Base-by-base conservation (phyloP, 805 yeast genomes). In the Saccharomycopsis sp. region DNA sequence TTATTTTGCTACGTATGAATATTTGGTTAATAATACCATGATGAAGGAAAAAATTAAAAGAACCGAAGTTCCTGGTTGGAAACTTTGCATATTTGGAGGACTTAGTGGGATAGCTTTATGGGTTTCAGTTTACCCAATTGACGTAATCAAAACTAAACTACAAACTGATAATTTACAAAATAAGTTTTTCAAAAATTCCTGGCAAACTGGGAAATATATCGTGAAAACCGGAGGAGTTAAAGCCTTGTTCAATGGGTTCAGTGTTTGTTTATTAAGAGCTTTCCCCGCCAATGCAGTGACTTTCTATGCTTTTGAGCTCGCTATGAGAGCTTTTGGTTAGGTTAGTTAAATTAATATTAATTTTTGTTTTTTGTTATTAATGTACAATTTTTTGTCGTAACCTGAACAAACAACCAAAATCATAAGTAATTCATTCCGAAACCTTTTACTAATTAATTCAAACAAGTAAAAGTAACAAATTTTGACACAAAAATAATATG, bases 211-310 rank as follows among this genome's bases (percentile, higher is more conserved):
- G 14, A 67, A 57, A 42, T 66, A 69, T 42, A 68, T 85, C 18
- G 69, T 57, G 53, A 59, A 57, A 36, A 65, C 68, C n/a, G 66
- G 68, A 39, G 96, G 97, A 21, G 43, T 76, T 20, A 67, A 67
- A 47, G 95, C 95, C 0, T 82, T 92, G 54, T 83, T 84, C 62
- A 79, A 79, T 61, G 99, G 99, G 1, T 88, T 94, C 56, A 61
- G 76, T 15, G 96, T 98, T 29, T 88, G 97, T 0, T 74, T 92
- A 48, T 64, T 92, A 49, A 80, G 99, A 63, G 97, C 99, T 37
- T 95, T 95, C 3, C 98, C 98, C 1, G 98, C 94, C 3, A 94
- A 92, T 57, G 99, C 95, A 31, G 95, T 94, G 23, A 94, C 98
- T 0, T 92, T 92, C 62, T 80, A 86, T 33, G 87, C 94, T 2